Conservation (phyloP, 768 basidiomycete species). For the Rhizopogon rudus region DNA sequence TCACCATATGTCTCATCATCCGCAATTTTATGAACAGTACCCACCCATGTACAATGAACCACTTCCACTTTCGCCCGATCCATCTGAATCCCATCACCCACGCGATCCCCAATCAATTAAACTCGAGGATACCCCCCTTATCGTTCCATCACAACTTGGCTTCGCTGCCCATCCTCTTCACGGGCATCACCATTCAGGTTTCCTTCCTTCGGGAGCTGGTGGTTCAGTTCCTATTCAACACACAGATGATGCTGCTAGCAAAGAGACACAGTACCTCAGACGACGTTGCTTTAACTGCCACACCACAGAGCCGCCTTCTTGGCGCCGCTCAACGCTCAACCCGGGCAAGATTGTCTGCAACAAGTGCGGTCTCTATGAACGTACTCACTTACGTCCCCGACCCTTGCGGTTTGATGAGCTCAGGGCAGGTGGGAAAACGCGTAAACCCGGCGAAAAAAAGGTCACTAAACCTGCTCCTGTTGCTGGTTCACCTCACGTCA, state of each 20-base stretch:
- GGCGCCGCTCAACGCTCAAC: constrained; percentile 85
- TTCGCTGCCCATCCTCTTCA: constrained; percentile 26
- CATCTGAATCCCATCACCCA: constrained; percentile 13
- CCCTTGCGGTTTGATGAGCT: constrained; percentile 87
- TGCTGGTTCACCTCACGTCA: constrained; percentile 40
- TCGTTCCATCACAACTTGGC: constrained; percentile 57
- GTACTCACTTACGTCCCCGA: constrained; percentile 78
- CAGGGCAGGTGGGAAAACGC: constrained; percentile 79
- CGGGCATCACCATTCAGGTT: constrained; percentile 33
- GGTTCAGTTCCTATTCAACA: constrained; percentile 63
- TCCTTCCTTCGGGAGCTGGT: constrained; percentile 38
- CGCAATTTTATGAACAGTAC: constrained; percentile 27
- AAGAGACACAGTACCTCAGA: constrained; percentile 88
- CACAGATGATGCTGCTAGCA: constrained; percentile 86
- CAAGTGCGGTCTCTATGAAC: constrained; percentile 89
- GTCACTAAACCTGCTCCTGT: constrained; percentile 26
- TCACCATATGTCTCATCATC: constrained; percentile 27
- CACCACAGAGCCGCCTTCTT: constrained; percentile 85
- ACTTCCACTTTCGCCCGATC: constrained; percentile 24
- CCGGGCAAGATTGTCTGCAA: constrained; percentile 93
- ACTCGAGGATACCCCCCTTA: constrained; percentile 55
- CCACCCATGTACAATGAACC: constrained; percentile 37
- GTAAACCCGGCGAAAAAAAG: constrained; percentile 42
- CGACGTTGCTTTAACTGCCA: constrained; percentile 89
- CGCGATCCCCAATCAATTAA: constrained; percentile 43